Conservation (phyloP, 768 basidiomycete species). For the Rhizopogon roseolus region DNA sequence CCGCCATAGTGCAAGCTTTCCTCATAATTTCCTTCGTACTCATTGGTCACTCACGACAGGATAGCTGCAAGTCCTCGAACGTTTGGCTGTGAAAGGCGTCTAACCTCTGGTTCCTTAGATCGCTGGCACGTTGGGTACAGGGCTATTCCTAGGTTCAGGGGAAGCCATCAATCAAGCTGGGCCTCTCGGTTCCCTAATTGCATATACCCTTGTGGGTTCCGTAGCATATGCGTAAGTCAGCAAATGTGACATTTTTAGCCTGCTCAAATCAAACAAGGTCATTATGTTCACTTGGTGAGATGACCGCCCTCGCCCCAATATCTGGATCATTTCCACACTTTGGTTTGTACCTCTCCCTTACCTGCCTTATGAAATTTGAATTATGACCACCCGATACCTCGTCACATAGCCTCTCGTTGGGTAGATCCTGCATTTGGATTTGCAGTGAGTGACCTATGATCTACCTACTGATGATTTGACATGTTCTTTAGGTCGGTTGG, state of each 20-base stretch:
- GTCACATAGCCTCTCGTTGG: conserved; percentile 44
- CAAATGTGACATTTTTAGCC: conserved; percentile 18
- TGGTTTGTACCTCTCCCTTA: conserved; percentile 29
- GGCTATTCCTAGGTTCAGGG: conserved; percentile 72
- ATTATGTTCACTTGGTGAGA: conserved; percentile 68
- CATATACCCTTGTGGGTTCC: conserved; percentile 58
- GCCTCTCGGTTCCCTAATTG: conserved; percentile 61
- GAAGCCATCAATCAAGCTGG: conserved; percentile 54
- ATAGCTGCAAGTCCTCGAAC: conserved; percentile 47
- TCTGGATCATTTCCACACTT: conserved; percentile 78
- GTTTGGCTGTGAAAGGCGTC: neutral
- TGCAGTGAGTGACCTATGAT: conserved; percentile 36
- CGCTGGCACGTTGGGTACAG: conserved; percentile 72
- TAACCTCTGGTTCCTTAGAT: conserved; percentile 33
- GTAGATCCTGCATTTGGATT: conserved; percentile 59
- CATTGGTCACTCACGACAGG: conserved; percentile 26
- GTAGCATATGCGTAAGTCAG: conserved; percentile 53
- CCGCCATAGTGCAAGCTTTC: neutral
- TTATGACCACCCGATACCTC: neutral
- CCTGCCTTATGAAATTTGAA: neutral
- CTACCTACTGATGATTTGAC: neutral
- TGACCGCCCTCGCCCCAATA: conserved; percentile 74
- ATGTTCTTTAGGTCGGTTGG: conserved; percentile 7
- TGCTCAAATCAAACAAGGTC: conserved; percentile 29
- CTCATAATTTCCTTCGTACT: neutral